Evolutionary conservation across 495 filamentous ascomycete genomes (phyloP), one percentile per base, ranked within the genome.

Genomic region (Glarea lozoyensis): DNA sequence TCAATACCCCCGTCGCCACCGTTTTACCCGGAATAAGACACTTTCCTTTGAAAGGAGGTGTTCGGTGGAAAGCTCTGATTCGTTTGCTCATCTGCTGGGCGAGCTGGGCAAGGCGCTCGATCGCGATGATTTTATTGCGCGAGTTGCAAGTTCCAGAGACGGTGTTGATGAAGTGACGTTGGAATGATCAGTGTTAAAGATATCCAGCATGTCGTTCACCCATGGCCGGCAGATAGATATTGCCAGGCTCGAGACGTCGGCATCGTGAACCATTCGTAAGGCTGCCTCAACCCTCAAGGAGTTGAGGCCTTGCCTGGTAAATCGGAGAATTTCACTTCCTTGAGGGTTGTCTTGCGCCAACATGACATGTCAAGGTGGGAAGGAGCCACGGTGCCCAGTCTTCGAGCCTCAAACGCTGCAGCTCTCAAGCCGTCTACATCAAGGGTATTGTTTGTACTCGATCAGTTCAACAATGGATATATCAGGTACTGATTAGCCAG

Each of bases 201-300:
- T 36, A 23, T 45, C 42, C 37, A 40, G 30, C 25, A 10, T 40
- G 13, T 27, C 40, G 19, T 31, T 43, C 27, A 52, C 44, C 49
- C 49, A 45, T 52, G 49, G 35, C 49, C 49, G 49, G 49, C 44
- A 52, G 44, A 47, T 52, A 40, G 35, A 20, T 29, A 30, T 44
- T 43, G 36, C 43, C 49, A 47, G 43, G 49, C 48, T 46, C 17
- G 40, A 49, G 27, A 35, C n/a, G 38, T 33, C 49, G 49, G 49
- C 49, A 52, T 47, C 39, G 43, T 39, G 39, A 51, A 43, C 38
- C 35, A 45, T 45, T 44, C 41, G 47, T 34, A 41, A 40, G 42
- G 33, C 46, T 39, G 40, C 25, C 20, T 36, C 27, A 45, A 50
- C 46, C 41, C 42, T 50, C 41, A 40, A 40, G 47, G 42, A 23